These are phyloP conservation scores for Taphrina wiesneri DNA, from an alignment of 1,139 yeast species.

Conservation along the genomic window DNA sequence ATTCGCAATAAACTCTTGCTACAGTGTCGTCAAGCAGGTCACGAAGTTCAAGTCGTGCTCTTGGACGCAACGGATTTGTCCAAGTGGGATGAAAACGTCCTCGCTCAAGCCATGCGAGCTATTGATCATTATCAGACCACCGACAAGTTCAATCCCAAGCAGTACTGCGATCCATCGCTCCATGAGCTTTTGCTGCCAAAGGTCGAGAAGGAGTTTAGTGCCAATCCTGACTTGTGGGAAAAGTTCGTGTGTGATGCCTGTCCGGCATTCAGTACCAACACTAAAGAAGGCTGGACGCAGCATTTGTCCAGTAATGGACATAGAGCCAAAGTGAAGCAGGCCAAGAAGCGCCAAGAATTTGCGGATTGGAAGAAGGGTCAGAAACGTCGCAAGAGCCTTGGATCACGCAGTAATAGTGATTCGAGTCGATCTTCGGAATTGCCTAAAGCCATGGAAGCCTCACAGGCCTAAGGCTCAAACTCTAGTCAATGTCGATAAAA, in stretches of 20 bases:
- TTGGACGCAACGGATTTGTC: conserved; percentile 74
- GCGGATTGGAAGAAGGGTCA: conserved; percentile 10
- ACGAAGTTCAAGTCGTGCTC: conserved; percentile 58
- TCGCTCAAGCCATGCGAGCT: conserved; percentile 56
- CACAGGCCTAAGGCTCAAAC: neutral
- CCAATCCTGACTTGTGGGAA: conserved; percentile 58
- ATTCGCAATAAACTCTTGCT: conserved; percentile 69
- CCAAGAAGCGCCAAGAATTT: conserved; percentile 35
- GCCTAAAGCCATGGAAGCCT: neutral
- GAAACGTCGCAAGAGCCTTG: neutral
- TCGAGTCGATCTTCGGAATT: neutral
- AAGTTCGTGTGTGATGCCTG: conserved; percentile 71
- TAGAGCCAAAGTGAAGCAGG: conserved; percentile 44
- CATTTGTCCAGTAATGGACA: conserved; percentile 73
- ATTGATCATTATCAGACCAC: conserved; percentile 44
- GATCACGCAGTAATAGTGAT: neutral
- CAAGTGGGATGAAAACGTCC: conserved; percentile 62
- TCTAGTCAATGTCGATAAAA: neutral
- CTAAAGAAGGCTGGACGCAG: conserved; percentile 66
- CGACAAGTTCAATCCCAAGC: conserved; percentile 49
- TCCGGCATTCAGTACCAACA: conserved; percentile 66
- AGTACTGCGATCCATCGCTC: conserved; percentile 43
- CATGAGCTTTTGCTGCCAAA: conserved; percentile 45
- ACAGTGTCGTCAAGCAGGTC: conserved; percentile 55
- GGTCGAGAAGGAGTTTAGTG: conserved; percentile 42